Base-by-base conservation (phyloP, 73 alveolate species). In the Symbiodinium natans region DNA sequence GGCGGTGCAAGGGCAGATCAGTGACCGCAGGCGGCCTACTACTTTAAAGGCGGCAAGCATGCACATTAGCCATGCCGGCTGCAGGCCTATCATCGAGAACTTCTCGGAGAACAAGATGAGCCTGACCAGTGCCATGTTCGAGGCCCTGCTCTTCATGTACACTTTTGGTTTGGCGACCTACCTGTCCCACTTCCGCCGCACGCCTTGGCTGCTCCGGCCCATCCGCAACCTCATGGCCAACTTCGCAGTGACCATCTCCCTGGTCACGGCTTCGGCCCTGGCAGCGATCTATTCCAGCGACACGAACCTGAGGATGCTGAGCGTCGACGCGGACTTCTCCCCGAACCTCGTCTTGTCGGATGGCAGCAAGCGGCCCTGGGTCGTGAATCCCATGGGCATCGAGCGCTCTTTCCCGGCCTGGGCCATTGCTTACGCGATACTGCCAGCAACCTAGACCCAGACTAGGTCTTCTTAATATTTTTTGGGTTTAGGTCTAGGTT, bases 31-130 rank as follows among this genome's bases (percentile, higher is more conserved):
- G 59, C 59, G 9, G 59, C n/a, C n/a, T n/a, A n/a, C n/a, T n/a
- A n/a, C n/a, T n/a, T n/a, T n/a, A n/a, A n/a, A n/a, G n/a, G n/a
- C n/a, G n/a, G n/a, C n/a, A n/a, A n/a, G n/a, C n/a, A n/a, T n/a
- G n/a, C n/a, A n/a, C n/a, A n/a, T n/a, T n/a, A n/a, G n/a, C n/a
- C n/a, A n/a, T n/a, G n/a, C n/a, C n/a, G n/a, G n/a, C n/a, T n/a
- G 71, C 71, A 52, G 71, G 71, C 93, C 93, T 46, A 85, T 85
- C 93, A 46, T 85, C 93, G 82, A n/a, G 34, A 85, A 85, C 80
- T 85, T 85, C 40, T 0, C 71, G 52, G 77, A 48, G 31, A 82
- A 75, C 4, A 13, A 36, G 83, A 68, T 68, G 82, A 23, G 38
- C 17, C 36, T 68, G 29, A 29, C 33, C 19, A 68, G 36, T 36